Base-by-base conservation (phyloP, 1,284 basidiomycete species). In the Thelephora terrestris region DNA sequence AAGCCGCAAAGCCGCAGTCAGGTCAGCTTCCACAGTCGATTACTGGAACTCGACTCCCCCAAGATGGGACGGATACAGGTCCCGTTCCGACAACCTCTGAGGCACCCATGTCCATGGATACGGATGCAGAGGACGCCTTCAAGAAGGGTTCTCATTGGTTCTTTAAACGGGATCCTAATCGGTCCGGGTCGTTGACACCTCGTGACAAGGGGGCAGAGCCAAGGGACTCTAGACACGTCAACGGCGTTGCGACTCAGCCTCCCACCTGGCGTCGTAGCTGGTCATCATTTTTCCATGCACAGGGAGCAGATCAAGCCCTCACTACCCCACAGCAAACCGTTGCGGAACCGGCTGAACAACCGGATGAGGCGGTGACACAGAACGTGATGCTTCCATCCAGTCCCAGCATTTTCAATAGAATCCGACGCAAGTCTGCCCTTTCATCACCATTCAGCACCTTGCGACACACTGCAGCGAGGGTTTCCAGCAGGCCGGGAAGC, bases 101-200 rank as follows among this genome's bases (percentile, higher is more conserved):
- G 39, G 60, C 64, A 14, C 77, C 76, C 7, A 58, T 82, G 40
- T 73, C 79, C 14, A 67, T 76, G 46, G 81, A 85, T 55, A 76
- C 78, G 1, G 81, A 85, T 46, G 61, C 58, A 10, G 63, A 67
- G 50, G 50, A 57, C n/a, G 56, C 61, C 16, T 64, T 63, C 52
- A 50, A 60, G 38, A 73, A 73, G 46, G 73, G 71, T 3, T 71
- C 74, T 25, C 64, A 66, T 34, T 70, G 71, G 64, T 75, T 74
- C 50, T 75, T 74, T 53, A 64, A 60, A 40, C 66, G 62, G 38
- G 61, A 61, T 44, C 57, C 55, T 25, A 53, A 59, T 21, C 55
- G 57, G 32, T 63, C 62, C 7, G 58, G 57, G 16, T 48, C 34
- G 38, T 58, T 63, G 17, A 61, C 63, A 9, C 57, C 65, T n/a